These are phyloP conservation scores for Fusarium penzigii DNA, from an alignment of 2,329 filamentous ascomycete species.

Conservation along the genomic window DNA sequence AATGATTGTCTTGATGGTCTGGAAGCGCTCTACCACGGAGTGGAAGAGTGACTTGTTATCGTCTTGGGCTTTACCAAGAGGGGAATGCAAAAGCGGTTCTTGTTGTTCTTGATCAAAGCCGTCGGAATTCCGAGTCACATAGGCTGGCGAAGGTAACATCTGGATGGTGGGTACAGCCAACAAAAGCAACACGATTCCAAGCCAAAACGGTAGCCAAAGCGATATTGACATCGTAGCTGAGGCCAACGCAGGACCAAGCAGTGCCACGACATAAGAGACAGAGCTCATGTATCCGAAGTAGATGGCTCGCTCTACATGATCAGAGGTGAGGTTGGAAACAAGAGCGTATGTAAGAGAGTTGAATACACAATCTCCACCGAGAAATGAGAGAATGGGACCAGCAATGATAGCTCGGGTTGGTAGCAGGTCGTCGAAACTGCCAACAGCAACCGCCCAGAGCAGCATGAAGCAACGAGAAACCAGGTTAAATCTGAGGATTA, in stretches of 20 bases:
- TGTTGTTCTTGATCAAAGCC: conserved; percentile 33
- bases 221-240: conserved; percentile 46
- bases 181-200: conserved; percentile 17
- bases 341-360: conserved; percentile 51
- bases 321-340: conserved; percentile 45
- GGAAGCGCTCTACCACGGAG: conserved; percentile 21
- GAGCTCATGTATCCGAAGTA: conserved; percentile 54
- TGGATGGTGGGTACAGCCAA: conserved; percentile 18
- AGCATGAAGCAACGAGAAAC: conserved; percentile 34
- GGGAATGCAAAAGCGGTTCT: conserved; percentile 41
- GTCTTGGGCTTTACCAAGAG: conserved; percentile 38
- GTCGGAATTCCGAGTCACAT: background rate
- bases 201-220: conserved; percentile 45
- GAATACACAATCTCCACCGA: conserved; percentile 53
- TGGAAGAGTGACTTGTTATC: conserved; percentile 13
- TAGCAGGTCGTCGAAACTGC: conserved; percentile 17
- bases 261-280: conserved; percentile 46
- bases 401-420: conserved; percentile 36
- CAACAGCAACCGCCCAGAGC: conserved; percentile 25
- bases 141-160: conserved; percentile 7
- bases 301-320: conserved; percentile 46
- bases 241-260: conserved; percentile 48
- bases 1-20: conserved; percentile 35
- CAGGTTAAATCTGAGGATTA: conserved; percentile 46
- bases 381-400: conserved; percentile 44